Evolutionary conservation across 768 basidiomycete species (phyloP).

Genomic region (Amanita molliuscula): DNA sequence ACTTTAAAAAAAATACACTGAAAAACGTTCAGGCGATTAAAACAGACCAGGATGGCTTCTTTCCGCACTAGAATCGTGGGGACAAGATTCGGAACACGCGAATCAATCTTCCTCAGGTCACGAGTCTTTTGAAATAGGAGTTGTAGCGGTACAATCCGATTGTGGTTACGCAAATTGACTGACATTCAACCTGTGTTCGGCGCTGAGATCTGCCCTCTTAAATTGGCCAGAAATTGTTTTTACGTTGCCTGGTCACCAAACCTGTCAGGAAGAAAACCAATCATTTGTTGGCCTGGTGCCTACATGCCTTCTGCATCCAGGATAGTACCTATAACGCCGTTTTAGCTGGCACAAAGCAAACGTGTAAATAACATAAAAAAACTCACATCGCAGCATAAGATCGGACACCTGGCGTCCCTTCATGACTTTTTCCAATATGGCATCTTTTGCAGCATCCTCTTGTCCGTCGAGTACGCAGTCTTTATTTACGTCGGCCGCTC

Average conservation of each 20-base stretch:
- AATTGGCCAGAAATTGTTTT: conserved; percentile 85
- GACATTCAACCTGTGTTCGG: conserved; percentile 85
- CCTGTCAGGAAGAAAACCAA: conserved; percentile 7
- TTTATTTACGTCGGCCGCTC: neutral
- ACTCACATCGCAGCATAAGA: conserved; percentile 84
- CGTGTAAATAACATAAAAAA: too few species aligned
- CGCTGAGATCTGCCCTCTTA: conserved; percentile 82
- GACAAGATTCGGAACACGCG: conserved; percentile 85
- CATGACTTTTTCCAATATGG: conserved; percentile 77
- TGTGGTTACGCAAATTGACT: conserved; percentile 19
- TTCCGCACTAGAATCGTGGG: conserved; percentile 88
- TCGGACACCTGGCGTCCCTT: conserved; percentile 84
- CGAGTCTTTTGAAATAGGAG: conserved; percentile 55
- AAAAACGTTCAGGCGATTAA: conserved; percentile 1
- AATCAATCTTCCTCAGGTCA: conserved; percentile 96
- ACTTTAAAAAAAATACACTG: conserved; percentile 7
- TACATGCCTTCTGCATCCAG: conserved; percentile 72
- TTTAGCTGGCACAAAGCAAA: conserved; percentile 5
- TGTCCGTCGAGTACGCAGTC: neutral
- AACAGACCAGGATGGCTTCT: conserved; percentile 74
- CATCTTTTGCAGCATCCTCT: conserved; percentile 36
- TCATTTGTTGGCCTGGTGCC: conserved; percentile 12
- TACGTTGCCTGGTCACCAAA: conserved; percentile 51
- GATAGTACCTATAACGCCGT: conserved; percentile 55
- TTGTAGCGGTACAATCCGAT: conserved; percentile 12